Conservation (phyloP, 768 basidiomycete genomes). For the Daedaleopsis sinensis region DNA sequence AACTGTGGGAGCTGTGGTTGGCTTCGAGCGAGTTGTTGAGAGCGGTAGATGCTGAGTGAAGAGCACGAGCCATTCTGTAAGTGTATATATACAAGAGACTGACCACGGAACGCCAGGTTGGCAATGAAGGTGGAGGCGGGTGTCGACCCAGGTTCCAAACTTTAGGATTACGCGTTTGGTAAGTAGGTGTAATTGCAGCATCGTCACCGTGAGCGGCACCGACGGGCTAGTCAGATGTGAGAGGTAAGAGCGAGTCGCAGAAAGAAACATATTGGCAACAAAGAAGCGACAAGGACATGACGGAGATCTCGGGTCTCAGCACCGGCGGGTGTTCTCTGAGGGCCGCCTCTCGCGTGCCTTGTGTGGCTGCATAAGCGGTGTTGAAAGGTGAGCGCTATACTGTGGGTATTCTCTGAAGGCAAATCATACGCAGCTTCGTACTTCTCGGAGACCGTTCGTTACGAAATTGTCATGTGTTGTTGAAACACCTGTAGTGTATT, state of each 20-base stretch:
- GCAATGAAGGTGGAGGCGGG: neutral
- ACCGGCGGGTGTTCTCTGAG: neutral
- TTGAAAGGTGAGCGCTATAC: neutral
- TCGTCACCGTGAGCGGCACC: neutral
- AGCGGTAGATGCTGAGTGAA: neutral
- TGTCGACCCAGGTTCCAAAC: neutral
- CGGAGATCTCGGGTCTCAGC: neutral
- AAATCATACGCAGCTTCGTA: neutral
- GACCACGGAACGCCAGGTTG: neutral
- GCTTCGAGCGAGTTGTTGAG: neutral
- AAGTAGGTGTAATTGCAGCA: neutral
- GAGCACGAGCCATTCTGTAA: neutral
- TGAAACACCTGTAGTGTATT: too few species aligned
- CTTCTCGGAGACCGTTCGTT: neutral
- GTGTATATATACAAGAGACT: slow-evolving; percentile 8
- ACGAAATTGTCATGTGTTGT: neutral
- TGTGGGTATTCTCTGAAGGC: neutral
- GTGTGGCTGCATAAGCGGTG: neutral
- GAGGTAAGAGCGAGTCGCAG: neutral
- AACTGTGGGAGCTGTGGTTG: neutral
- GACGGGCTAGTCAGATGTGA: neutral
- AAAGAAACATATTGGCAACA: neutral
- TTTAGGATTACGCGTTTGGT: neutral
- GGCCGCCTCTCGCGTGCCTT: neutral
- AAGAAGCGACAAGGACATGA: neutral